Conservation (phyloP, 805 yeast genomes). For the Candida odintsovae region DNA sequence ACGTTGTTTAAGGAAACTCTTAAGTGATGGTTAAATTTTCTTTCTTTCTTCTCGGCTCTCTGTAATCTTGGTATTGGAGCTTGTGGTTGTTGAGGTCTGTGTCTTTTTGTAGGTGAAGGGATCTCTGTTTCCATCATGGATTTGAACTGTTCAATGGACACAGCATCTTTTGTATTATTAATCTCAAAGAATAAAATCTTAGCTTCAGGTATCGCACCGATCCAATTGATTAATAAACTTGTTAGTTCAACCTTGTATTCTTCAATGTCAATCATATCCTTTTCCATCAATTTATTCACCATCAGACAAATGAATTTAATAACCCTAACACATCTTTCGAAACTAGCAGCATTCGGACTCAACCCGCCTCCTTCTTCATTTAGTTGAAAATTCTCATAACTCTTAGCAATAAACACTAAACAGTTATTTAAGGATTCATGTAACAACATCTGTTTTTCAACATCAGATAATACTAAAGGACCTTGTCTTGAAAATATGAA, state of each 20-base stretch:
- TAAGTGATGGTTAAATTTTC: conserved; percentile 18
- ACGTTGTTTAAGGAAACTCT: conserved; percentile 20
- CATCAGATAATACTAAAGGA: conserved; percentile 42
- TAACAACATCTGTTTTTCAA: conserved; percentile 60
- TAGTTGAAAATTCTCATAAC: conserved; percentile 18
- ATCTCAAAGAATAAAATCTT: conserved; percentile 45
- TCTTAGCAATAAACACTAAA: conserved; percentile 36
- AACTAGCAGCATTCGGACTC: conserved; percentile 16
- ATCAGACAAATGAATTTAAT: conserved; percentile 57
- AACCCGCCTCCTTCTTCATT: conserved; percentile 13
- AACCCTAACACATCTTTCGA: conserved; percentile 29
- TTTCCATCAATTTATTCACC: conserved; percentile 46
- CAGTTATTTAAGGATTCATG: conserved; percentile 66
- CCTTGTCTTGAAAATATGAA: conserved; percentile 55
- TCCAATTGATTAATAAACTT: conserved; percentile 57
- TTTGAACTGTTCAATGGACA: conserved; percentile 1
- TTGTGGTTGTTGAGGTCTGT: not conserved
- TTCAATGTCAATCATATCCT: conserved; percentile 38
- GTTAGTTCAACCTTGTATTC: conserved; percentile 59
- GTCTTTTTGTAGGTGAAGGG: not conserved
- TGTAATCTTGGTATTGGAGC: not conserved
- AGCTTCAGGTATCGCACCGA: conserved; percentile 58
- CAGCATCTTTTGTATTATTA: conserved; percentile 15
- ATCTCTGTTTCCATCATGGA: conserved; percentile 1
- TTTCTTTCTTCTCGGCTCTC: conserved; percentile 5